Base-by-base conservation (phyloP, 1,284 basidiomycete species). In the Ceratobasidium sp. region DNA sequence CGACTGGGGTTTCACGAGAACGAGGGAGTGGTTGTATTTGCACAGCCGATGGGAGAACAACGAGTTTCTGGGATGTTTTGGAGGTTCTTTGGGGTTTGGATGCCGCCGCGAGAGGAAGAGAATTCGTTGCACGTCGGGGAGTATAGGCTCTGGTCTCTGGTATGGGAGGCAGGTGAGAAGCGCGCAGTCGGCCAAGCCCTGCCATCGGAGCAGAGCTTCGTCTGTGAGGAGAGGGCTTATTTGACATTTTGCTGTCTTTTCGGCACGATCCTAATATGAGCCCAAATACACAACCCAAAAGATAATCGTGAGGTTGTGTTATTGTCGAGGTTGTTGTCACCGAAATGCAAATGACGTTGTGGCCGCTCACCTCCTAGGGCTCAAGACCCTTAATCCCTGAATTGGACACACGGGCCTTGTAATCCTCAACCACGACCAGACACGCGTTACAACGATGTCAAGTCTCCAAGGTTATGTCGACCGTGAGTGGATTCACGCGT, bases 21-120 rank as follows among this genome's bases (percentile, higher is more conserved):
- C 84, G 81, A 4, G 84, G 84, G 4, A 94, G 79, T 0, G 94
- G 91, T 69, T 88, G 90, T 0, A 94, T 93, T 78, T 98, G 95
- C 1, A 93, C 92, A 55, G 89, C 94, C 54, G 92, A 93, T 0
- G 95, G 95, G 12, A 98, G 85, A 22, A 95, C 83, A 5, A 98
- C 94, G 73, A 96, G 92, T 76, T 93, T 94, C 74, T 96, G 93
- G 0, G 89, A 91, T 0, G 91, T 94, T 81, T 98, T 98, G 15
- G 93, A 94, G 0, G 93, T 91, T 53, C 95, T 85, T 78, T 93
- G 80, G 69, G 88, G 78, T 80, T 86, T 87, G 25, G 56, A 29
- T 15, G 60, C 71, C n/a, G 64, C 45, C 40, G 69, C 56, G 34
- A 65, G 45, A 15, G 71, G 60, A 22, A 64, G 43, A 8, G 69